phyloP scores from a whole-genome alignment of 176 grass and related monocot genomes.

The Poa annua region DNA sequence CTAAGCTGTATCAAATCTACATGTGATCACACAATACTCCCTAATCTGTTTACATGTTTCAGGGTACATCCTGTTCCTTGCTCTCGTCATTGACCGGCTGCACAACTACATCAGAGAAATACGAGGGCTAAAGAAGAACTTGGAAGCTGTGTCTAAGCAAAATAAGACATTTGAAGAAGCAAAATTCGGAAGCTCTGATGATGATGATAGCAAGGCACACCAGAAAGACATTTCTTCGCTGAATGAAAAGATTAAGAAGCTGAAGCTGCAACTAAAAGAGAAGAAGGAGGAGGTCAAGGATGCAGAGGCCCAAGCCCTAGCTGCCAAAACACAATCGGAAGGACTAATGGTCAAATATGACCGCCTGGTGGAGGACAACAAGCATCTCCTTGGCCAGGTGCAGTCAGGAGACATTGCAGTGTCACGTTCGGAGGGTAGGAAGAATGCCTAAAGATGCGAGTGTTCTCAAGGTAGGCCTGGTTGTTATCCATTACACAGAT shows the following conservation, averaged over 20 bases:
- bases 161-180: conserved; percentile 58
- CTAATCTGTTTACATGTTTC: conserved; percentile 30
- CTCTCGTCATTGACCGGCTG: conserved; percentile 72
- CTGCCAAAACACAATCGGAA: conserved; percentile 59
- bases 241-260: conserved; percentile 50
- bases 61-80: conserved; percentile 88
- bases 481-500: not conserved
- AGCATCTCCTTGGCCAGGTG: conserved; percentile 54
- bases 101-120: conserved; percentile 86
- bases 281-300: conserved; percentile 48
- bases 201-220: conserved; percentile 31
- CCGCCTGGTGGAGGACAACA: conserved; percentile 64
- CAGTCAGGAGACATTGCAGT: conserved; percentile 6
- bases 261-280: conserved; percentile 46
- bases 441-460: conserved; percentile 30
- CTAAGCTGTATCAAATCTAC: not conserved
- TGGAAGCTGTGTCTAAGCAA: conserved; percentile 67
- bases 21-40: not conserved
- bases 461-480: conserved; percentile 23
- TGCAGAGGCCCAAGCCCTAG: conserved; percentile 39
- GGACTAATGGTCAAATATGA: conserved; percentile 53
- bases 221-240: conserved; percentile 41
- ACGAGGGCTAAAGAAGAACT: conserved; percentile 61
- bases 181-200: conserved; percentile 36
- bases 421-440: conserved; percentile 48